These are phyloP conservation scores for Diaporthe capsici DNA, from an alignment of 2,329 filamentous ascomycete genomes.

Conservation along the genomic window DNA sequence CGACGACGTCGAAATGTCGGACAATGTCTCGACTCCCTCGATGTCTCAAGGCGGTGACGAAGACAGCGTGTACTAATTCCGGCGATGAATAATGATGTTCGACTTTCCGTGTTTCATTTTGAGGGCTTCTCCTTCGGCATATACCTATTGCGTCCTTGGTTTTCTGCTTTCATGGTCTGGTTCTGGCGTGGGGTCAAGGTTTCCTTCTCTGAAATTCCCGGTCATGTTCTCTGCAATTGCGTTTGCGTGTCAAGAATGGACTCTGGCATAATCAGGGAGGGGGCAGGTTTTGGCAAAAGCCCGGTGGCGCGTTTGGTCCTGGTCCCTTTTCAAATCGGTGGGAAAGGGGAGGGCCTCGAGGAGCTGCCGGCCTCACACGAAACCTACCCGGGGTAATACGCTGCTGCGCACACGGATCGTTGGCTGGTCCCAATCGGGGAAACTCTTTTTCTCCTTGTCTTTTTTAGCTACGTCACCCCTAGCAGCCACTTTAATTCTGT, in stretches of 20 bases:
- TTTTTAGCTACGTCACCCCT: slow-evolving; percentile 61
- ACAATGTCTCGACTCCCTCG: slow-evolving; percentile 78
- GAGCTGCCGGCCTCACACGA: slow-evolving; percentile 51
- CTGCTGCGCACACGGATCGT: slow-evolving; percentile 56
- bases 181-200: slow-evolving; percentile 44
- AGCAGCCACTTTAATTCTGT: slow-evolving; percentile 56
- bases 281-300: slow-evolving; percentile 54
- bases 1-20: slow-evolving; percentile 81
- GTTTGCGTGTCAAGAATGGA: slow-evolving; percentile 53
- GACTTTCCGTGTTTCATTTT: slow-evolving; percentile 60
- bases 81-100: slow-evolving; percentile 60
- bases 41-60: slow-evolving; percentile 81
- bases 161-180: slow-evolving; percentile 48
- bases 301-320: slow-evolving; percentile 55
- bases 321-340: slow-evolving; percentile 43
- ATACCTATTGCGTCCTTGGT: slow-evolving; percentile 58
- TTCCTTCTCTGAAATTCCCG: slow-evolving; percentile 46
- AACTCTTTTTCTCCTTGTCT: slow-evolving; percentile 59
- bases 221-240: slow-evolving; percentile 47
- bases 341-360: slow-evolving; percentile 49
- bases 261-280: slow-evolving; percentile 58
- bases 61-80: slow-evolving; percentile 77
- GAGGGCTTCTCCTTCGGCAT: slow-evolving; percentile 53
- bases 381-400: slow-evolving; percentile 55
- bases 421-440: slow-evolving; percentile 67